Evolutionary conservation across 23 red algal genomes (phyloP), one percentile per base, ranked within the genome.

Genomic region (Pyropia haitanensis): DNA sequence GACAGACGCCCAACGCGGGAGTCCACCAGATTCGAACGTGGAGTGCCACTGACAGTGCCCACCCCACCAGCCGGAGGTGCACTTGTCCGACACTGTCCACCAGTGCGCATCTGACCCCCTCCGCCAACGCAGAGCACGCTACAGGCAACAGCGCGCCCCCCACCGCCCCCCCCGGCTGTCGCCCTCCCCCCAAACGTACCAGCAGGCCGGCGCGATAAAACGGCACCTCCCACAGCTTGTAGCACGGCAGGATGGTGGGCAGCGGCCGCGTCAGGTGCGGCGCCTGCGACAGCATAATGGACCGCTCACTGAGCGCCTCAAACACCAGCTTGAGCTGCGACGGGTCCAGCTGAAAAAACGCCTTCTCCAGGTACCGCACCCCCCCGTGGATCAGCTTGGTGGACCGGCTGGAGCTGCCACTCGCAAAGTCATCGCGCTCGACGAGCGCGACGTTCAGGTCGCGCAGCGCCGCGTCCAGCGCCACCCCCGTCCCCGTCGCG

Each of bases 181-280:
- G 1, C 24, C 24, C 55, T 14, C 18, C 19, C 24, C 5, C 55
- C 13, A 25, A 58, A 13, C 24, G 24, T 20, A 25, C 55, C 55
- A 22, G 18, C 39, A 95, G 52, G 23, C 90, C 90, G 24, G 75
- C 55, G 75, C 82, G 88, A 34, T 95, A 95, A 63, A 95, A 88
- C 0, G 90, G 90, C n/a, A 96, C 83, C 67, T 96, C 91, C 91
- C 91, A 89, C 29, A 84, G 56, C 65, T 88, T 81, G 75, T 96
- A 96, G 70, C 91, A 96, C 32, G 91, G 91, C 56, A 96, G 49
- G 18, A 89, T 72, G 21, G 85, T 89, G 21, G 91, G 91, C 50
- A 96, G 51, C 3, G 85, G 83, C 32, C 81, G 76, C 14, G 91
- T 64, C 21, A 96, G 61, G 75, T 96, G 91, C 16, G 91, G 91